Base-by-base conservation (phyloP, 2,329 filamentous ascomycete genomes). In the Rhinocladiella mackenziei region DNA sequence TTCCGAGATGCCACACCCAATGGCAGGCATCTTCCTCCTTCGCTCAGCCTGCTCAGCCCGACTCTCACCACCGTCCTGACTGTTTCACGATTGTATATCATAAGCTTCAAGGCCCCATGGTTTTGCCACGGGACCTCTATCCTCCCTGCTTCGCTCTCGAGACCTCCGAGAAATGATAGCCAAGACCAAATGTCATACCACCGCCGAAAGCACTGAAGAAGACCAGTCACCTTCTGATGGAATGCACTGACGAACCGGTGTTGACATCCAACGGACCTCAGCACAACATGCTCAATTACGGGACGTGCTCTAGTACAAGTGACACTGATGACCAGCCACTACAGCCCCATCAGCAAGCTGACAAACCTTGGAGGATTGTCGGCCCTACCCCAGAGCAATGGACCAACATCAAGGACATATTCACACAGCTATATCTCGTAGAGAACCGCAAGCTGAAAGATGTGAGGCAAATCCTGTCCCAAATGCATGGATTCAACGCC, bases 391-490 rank as follows among this genome's bases (percentile, higher is more conserved):
- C 30, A 11, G 40, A 46, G 18, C 40, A 52, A 25, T 54, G 51
- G 51, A 23, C 10, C 13, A 33, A 45, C 5, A 51, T 54, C 39
- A 54, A 50, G 33, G 36, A 45, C 20, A 33, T 45, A 19, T 54
- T 54, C 39, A 47, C 38, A 6, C 34, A 46, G n/a, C 37, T 54
- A 3, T 54, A 54, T 39, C 34, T 52, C 25, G 26, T 22, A 14
- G 48, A 54, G 19, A 46, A 52, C 17, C 42, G 39, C 19, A 40
- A 45, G 20, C 29, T 54, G 30, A 52, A 45, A 15, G 48, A 54
- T 32, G 51, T 54, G 17, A 40, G 42, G 22, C 6, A 30, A 1
- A 51, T 51, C 32, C 19, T 54, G 17, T 35, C 39, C 13, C 35
- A 37, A n/a, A 47, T 41, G 11, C 45, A 54, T 36, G 45, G 51